Evolutionary conservation across 2,329 filamentous ascomycete genomes (phyloP).

Genomic region (Colletotrichum sp.): DNA sequence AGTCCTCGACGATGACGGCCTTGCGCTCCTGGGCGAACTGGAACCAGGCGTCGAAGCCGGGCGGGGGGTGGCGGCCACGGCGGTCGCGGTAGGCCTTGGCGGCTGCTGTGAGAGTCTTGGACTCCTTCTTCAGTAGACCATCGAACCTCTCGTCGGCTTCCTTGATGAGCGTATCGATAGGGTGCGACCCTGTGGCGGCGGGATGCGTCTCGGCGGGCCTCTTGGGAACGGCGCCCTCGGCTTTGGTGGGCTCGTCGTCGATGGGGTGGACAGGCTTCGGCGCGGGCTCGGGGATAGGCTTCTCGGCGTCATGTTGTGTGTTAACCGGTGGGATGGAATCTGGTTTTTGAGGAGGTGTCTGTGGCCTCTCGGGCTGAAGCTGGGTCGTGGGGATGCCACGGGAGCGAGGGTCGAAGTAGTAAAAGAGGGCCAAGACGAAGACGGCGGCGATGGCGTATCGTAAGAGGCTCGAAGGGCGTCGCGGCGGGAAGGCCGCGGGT

Average conservation of each 20-base stretch:
- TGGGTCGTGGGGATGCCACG: slow-evolving; percentile 1
- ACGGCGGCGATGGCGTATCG: slow-evolving; percentile 68
- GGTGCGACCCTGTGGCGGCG: slow-evolving; percentile 33
- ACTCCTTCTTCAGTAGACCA: slow-evolving; percentile 42
- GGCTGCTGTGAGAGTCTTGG: slow-evolving; percentile 45
- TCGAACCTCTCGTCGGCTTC: slow-evolving; percentile 42
- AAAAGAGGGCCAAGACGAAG: slow-evolving; percentile 49
- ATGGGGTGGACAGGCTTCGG: background rate
- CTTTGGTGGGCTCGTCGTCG: background rate
- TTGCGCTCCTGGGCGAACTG: slow-evolving; percentile 45
- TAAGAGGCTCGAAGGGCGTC: slow-evolving; percentile 55
- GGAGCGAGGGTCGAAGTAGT: slow-evolving; percentile 29
- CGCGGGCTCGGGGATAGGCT: slow-evolving; percentile 8
- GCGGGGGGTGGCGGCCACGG: slow-evolving; percentile 54
- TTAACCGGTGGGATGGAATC: slow-evolving; percentile 16
- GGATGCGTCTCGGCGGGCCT: slow-evolving; percentile 17
- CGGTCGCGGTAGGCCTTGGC: slow-evolving; percentile 49
- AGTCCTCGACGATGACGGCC: slow-evolving; percentile 50
- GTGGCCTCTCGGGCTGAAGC: background rate
- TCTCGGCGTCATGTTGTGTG: slow-evolving; percentile 2
- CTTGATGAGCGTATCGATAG: slow-evolving; percentile 50
- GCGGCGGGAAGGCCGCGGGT: slow-evolving; percentile 42
- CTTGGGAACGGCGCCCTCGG: background rate
- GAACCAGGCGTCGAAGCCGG: slow-evolving; percentile 53
- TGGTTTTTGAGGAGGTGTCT: slow-evolving; percentile 19